Evolutionary conservation across 2,329 filamentous ascomycete species (phyloP), one percentile per base, ranked within the genome.

Genomic region (Talaromyces islandicus): DNA sequence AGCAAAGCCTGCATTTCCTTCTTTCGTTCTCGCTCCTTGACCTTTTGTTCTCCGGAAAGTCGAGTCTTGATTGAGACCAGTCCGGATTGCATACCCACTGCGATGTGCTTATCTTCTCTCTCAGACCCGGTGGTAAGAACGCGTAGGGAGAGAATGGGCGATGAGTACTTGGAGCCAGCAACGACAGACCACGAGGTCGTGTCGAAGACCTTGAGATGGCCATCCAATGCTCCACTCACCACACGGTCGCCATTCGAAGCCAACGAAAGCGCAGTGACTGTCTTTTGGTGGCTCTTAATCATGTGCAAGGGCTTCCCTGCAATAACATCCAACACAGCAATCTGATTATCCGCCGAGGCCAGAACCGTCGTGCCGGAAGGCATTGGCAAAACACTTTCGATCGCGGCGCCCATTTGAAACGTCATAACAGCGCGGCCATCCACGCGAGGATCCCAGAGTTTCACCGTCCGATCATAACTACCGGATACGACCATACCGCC

Each of bases 201-300:
- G 77, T 97, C 93, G 69, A 96, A 97, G 43, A 99, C 86, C 78
- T 99, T 99, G 78, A 97, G 88, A 75, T 97, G 94, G 10, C 94
- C 95, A 73, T 99, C 94, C 52, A 99, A 82, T 21, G 88, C 92
- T 75, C 92, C 94, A 65, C 88, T 92, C 58, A 99, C 84, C 60
- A 99, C 82, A 56, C 94, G 86, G 56, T 86, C 86, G 53, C 90
- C 90, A 66, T 89, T 85, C 51, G 91, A 92, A 7, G 92, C 92
- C 35, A 95, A 80, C 56, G 88, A 88, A 58, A 99, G 82, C 7
- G 89, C 88, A 0, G 94, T 97, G 62, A 99, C 92, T 0, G 94
- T 96, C 85, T 97, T 99, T 72, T 99, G 94, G 76, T 99, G 94
- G 73, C 95, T 97, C 67, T 88, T 88, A 64, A 99, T 88, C 70